phyloP scores from a whole-genome alignment of 2,329 filamentous ascomycete species.

The Aspergillus texensis region DNA sequence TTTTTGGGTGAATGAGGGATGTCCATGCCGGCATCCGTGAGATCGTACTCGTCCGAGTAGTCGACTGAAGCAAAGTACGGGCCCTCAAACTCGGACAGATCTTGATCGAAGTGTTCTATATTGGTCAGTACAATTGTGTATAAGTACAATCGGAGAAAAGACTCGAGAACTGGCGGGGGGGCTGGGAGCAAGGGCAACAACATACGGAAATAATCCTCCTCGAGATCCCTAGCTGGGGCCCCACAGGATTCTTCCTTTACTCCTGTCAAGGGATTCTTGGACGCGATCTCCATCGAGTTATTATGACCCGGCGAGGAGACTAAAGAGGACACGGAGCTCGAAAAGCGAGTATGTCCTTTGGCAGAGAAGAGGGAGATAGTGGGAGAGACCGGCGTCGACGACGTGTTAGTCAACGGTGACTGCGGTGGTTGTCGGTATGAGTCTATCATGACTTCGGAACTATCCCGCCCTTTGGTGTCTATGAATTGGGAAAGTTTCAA shows the following conservation, averaged over 20 bases:
- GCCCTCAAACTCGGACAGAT: conserved; percentile 32
- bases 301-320: conserved; percentile 60
- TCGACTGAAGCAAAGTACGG: conserved; percentile 34
- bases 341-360: conserved; percentile 42
- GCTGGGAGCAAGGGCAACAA: conserved; percentile 31
- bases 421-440: conserved; percentile 27
- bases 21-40: conserved; percentile 66
- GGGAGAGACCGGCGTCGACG: conserved; percentile 44
- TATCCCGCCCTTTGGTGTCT: conserved; percentile 36
- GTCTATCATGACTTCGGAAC: conserved; percentile 29
- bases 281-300: conserved; percentile 52
- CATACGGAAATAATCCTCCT: conserved; percentile 74
- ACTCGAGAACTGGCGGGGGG: conserved; percentile 11
- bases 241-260: conserved; percentile 82
- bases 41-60: conserved; percentile 45
- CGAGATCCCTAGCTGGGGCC: conserved; percentile 57
- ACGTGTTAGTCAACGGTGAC: conserved; percentile 36
- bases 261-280: conserved; percentile 73
- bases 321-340: conserved; percentile 77
- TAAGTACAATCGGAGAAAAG: conserved; percentile 2
- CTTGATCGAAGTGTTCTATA: conserved; percentile 41
- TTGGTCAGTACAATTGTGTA: conserved; percentile 12
- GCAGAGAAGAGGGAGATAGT: conserved; percentile 44
- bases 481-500: conserved; percentile 38
- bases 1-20: conserved; percentile 58